phyloP scores from a whole-genome alignment of 2,329 filamentous ascomycete species.

The Pseudogymnoascus sp. region DNA sequence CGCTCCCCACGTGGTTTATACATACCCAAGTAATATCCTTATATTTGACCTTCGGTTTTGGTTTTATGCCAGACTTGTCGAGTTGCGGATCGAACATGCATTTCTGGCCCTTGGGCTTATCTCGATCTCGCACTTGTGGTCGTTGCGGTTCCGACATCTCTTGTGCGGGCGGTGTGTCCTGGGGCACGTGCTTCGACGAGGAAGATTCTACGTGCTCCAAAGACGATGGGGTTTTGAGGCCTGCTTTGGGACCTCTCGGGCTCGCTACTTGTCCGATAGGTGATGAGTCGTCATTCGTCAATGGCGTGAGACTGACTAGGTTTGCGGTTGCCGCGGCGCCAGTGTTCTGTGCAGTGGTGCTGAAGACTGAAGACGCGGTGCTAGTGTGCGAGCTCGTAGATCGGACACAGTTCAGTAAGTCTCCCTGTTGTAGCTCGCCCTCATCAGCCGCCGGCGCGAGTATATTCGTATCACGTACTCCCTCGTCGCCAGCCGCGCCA shows the following conservation, averaged over 20 bases:
- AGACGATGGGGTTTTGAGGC: constrained; percentile 29
- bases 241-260: constrained; percentile 36
- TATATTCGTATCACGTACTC: constrained; percentile 20
- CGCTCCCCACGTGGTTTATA: constrained; percentile 46
- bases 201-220: constrained; percentile 25
- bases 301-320: constrained; percentile 50
- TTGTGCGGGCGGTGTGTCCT: constrained; percentile 1
- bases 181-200: constrained; percentile 4
- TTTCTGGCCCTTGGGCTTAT: constrained; percentile 47
- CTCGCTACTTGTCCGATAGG: constrained; percentile 50
- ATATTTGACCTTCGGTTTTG: constrained; percentile 53
- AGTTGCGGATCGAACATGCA: constrained; percentile 52
- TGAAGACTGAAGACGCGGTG: constrained; percentile 66
- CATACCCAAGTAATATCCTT: constrained; percentile 61
- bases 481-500: constrained; percentile 19
- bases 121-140: constrained; percentile 50
- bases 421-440: constrained; percentile 52
- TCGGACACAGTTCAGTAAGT: constrained; percentile 62
- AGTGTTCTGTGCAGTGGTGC: constrained; percentile 30
- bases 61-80: constrained; percentile 40
- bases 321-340: constrained; percentile 24
- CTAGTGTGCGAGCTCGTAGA: constrained; percentile 67
- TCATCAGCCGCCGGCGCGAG: constrained; percentile 37
- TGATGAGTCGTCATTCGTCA: constrained; percentile 60
- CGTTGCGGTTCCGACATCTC: constrained; percentile 13